phyloP scores from a whole-genome alignment of 2,329 filamentous ascomycete species.

The Chrysoporthe deuterocubensis region DNA sequence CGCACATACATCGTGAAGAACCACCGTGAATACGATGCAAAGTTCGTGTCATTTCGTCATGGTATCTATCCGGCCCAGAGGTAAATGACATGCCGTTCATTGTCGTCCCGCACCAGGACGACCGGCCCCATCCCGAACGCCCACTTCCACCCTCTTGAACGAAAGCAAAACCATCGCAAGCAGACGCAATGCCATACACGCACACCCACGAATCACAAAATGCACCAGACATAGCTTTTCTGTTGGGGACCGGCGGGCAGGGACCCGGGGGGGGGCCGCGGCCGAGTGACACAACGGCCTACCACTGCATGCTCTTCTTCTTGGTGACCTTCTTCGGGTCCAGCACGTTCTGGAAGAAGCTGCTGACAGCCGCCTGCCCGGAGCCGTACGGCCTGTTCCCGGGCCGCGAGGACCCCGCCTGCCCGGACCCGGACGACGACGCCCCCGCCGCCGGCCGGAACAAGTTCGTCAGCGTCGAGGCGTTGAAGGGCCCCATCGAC shows the following conservation, averaged over 20 bases:
- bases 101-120: background rate
- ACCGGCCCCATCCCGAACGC: background rate
- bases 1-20: too few species aligned
- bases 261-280: too few species aligned
- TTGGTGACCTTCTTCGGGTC: slow-evolving; percentile 38
- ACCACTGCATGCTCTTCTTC: slow-evolving; percentile 43
- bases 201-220: background rate
- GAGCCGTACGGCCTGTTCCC: slow-evolving; percentile 31
- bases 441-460: slow-evolving; percentile 33
- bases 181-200: background rate
- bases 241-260: too few species aligned
- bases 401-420: slow-evolving; percentile 29
- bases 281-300: slow-evolving; percentile 2
- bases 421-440: slow-evolving; percentile 28
- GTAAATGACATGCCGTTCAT: slow-evolving; percentile 10
- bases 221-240: background rate
- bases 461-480: slow-evolving; percentile 35
- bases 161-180: background rate
- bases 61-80: slow-evolving; percentile 12
- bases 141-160: background rate
- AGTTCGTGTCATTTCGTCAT: background rate
- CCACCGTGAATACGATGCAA: background rate
- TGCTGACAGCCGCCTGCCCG: slow-evolving; percentile 32
- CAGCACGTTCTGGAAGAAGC: slow-evolving; percentile 33
- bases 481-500: slow-evolving; percentile 30